Base-by-base conservation (phyloP, 2,329 filamentous ascomycete genomes). In the Coniochaeta prunicola region DNA sequence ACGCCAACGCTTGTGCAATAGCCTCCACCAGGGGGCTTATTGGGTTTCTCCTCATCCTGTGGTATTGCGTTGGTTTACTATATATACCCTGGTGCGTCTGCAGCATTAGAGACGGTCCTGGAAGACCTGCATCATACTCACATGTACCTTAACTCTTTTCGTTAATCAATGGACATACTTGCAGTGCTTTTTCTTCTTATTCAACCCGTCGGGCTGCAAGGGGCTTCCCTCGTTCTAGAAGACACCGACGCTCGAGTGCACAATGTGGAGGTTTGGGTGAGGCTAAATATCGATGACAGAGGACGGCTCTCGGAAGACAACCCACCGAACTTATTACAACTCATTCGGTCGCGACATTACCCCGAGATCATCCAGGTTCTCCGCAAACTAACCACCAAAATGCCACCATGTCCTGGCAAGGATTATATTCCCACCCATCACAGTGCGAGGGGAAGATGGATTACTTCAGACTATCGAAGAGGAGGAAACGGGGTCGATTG, bases 341-440 rank as follows among this genome's bases (percentile, higher is more conserved):
- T n/a, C n/a, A n/a, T 28, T 50, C 45, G 45, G 53, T 55, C 53
- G 33, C 21, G 17, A 55, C 28, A 36, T 55, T 55, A 55, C 33
- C 53, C 53, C 53, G 53, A 55, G 53, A 34, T 55, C 33, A 55
- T 36, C 53, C 53, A 55, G 28, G 53, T 36, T 55, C 53, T 55
- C 53, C 53, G 53, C 53, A 50, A 30, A 50, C 45, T 17, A 50
- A 3, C n/a, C 21, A 26, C 15, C 45, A 55, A 9, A 9, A 33
- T 55, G 30, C 50, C 19, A 55, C 53, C 30, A 15, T 15, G 33
- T 17, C 19, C 1, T 15, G 53, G 36, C 30, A 33, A 10, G 30
- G n/a, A 12, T 19, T 34, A 55, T 55, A 55, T 21, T 55, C 33
- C 53, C 53, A 55, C 53, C 53, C 53, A 55, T 55, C 53, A 55